Evolutionary conservation across 257 asterid genomes (phyloP), one percentile per base, ranked within the genome.

Genomic region (Scutellaria baicalensis): DNA sequence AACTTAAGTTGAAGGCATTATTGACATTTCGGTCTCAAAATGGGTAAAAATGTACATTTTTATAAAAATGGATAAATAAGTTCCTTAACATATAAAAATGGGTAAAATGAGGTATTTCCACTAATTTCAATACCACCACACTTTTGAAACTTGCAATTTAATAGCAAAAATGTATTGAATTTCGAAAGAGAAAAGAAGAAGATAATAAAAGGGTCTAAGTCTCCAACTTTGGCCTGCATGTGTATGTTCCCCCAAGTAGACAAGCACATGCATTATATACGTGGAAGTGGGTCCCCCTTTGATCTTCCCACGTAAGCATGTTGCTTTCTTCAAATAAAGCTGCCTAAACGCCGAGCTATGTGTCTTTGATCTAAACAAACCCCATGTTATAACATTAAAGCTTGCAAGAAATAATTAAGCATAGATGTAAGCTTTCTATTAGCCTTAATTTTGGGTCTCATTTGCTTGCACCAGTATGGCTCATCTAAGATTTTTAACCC

Each of bases 191-290:
- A 40, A 45, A 71, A 56, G n/a, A 2, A 61, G 45, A 79, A 67
- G 67, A 68, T 71, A 38, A 80, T n/a, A n/a, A n/a, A 80, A 44
- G 64, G 80, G 51, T 66, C 72, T 70, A 70, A 70, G 77, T 75
- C 64, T 70, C 69, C 54, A 60, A 35, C 11, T 49, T 70, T 65
- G 79, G 79, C 8, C 5, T 52, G 83, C 78, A 75, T 70, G 80
- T 79, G 83, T 62, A 38, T 75, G 74, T 78, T 49, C 21, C 60
- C 48, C 56, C 38, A 27, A 69, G 55, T 59, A 71, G 78, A 71
- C 21, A 18, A 58, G 75, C 85, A 81, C 85, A 81, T 81, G 86
- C 69, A 71, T 5, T 54, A 54, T 49, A 67, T 62, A 72, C 73
- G 81, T 79, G 84, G 59, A 70, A 66, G 52, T 58, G 60, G 74